Conservation (phyloP, 176 grass and related monocot species). For the Zoysia japonica region DNA sequence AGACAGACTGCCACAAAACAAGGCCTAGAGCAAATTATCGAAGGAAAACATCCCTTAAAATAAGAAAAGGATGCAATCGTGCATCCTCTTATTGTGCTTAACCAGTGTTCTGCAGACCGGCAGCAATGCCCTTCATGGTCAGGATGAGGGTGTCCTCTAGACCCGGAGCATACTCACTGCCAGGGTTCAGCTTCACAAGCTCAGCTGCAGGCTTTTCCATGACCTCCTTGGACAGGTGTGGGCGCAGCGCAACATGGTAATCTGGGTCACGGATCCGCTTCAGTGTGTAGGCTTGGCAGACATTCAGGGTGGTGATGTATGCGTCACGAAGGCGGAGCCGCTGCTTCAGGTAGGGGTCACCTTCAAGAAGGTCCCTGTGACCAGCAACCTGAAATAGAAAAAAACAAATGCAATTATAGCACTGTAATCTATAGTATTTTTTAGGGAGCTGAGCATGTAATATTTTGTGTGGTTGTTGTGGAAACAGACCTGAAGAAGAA, state of each 20-base stretch:
- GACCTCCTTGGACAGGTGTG: constrained; percentile 64
- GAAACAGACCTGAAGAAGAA: constrained; percentile 63
- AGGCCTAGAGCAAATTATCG: constrained; percentile 2
- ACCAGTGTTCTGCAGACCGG: constrained; percentile 80
- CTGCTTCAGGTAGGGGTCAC: constrained; percentile 77
- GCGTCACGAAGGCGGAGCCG: constrained; percentile 60
- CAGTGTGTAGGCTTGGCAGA: constrained; percentile 72
- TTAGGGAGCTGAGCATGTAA: background rate
- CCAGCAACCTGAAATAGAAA: constrained; percentile 56
- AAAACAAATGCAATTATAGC: background rate
- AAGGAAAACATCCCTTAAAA: constrained; percentile 24
- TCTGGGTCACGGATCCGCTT: constrained; percentile 65
- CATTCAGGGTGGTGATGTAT: constrained; percentile 74
- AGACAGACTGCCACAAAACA: constrained; percentile 1
- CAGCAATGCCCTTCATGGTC: constrained; percentile 87
- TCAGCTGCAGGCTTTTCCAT: constrained; percentile 64
- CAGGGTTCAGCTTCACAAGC: constrained; percentile 75
- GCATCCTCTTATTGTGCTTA: constrained; percentile 22
- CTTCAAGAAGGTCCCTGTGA: constrained; percentile 75
- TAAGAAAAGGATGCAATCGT: background rate
- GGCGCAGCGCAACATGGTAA: constrained; percentile 55
- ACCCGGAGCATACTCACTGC: constrained; percentile 64
- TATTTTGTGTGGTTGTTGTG: background rate
- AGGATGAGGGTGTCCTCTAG: constrained; percentile 85
- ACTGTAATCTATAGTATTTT: background rate